These are phyloP conservation scores for Daldinia loculata DNA, from an alignment of 495 filamentous ascomycete species.

Conservation along the genomic window DNA sequence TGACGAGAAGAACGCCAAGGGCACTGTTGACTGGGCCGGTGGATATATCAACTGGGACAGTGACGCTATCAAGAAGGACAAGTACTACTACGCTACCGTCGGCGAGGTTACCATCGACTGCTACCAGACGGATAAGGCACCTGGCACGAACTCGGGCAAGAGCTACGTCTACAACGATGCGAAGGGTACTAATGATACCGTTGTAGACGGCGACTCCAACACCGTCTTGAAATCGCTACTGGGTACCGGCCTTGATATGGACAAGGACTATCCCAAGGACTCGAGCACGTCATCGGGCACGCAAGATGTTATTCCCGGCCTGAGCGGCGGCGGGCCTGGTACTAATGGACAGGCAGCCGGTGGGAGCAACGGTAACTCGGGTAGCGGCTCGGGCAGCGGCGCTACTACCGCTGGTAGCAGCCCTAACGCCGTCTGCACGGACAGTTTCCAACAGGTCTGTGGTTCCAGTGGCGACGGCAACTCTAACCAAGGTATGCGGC, in stretches of 20 bases:
- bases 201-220: constrained; percentile 75
- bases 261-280: constrained; percentile 51
- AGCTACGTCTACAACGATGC: constrained; percentile 79
- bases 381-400: constrained; percentile 7
- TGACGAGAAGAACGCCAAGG: constrained; percentile 75
- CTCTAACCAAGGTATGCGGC: constrained; percentile 46
- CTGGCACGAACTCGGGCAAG: constrained; percentile 66
- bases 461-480: constrained; percentile 28
- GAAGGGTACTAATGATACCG: constrained; percentile 73
- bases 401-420: not conserved
- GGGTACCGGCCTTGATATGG: constrained; percentile 79
- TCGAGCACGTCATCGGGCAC: constrained; percentile 38
- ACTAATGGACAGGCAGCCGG: constrained; percentile 45
- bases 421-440: constrained; percentile 35
- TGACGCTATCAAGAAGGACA: constrained; percentile 78
- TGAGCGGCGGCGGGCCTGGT: constrained; percentile 49
- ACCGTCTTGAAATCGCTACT: constrained; percentile 83
- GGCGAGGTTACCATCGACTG: constrained; percentile 81
- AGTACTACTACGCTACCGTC: constrained; percentile 89
- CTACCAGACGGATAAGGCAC: constrained; percentile 72
- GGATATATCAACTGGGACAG: constrained; percentile 88
- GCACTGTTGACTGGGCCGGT: constrained; percentile 92
- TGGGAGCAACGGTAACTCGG: constrained; percentile 13
- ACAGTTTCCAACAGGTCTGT: constrained; percentile 50
- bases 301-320: constrained; percentile 40